Evolutionary conservation across 2,329 filamentous ascomycete genomes (phyloP), one percentile per base, ranked within the genome.

Genomic region (Phialophora tarda): DNA sequence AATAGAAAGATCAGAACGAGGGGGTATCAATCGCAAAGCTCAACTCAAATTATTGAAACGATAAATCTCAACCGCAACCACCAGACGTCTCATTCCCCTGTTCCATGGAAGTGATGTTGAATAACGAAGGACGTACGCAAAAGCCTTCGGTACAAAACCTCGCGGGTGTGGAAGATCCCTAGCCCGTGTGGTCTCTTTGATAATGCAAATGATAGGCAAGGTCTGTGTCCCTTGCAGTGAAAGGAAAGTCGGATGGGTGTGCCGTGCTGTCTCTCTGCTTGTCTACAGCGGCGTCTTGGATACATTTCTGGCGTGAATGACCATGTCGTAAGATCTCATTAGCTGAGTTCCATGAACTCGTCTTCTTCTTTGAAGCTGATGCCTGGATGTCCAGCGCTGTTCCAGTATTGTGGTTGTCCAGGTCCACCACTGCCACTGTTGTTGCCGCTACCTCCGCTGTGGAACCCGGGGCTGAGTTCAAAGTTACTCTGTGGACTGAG

Each of bases 291-390:
- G 28, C 11, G 12, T 34, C 28, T 28, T 30, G 53, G 28, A 34
- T 14, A 21, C 26, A 11, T 28, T 28, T 26, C 26, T 11, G 28
- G 28, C 28, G 24, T 14, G 28, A 11, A 23, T 55, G 53, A 12
- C 24, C 34, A 32, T 55, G 28, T 32, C 48, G 26, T 55, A 10
- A 23, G 23, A 8, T 6, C 30, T 57, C 56, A 62, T 66, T 56
- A 70, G 51, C 58, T 68, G 65, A 71, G 63, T 91, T 96, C 96
- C 75, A 88, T 88, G 75, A 91, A 96, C 80, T 97, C 93, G 73
- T 97, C 93, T 79, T 97, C 93, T 77, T 97, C 93, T 79, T 97
- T 97, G 81, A 97, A 92, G 76, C 89, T 89, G 75, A 91, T 83
- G 26, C 83, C 84, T 53, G 88, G 85, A 65, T 82, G 80, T 21